A percentile compares a stretch with the other conserved stretches of the same genome.
Evolutionary conservation across 75 land plant species (phyloP).

Genomic region (Sequoiadendron giganteum): DNA sequence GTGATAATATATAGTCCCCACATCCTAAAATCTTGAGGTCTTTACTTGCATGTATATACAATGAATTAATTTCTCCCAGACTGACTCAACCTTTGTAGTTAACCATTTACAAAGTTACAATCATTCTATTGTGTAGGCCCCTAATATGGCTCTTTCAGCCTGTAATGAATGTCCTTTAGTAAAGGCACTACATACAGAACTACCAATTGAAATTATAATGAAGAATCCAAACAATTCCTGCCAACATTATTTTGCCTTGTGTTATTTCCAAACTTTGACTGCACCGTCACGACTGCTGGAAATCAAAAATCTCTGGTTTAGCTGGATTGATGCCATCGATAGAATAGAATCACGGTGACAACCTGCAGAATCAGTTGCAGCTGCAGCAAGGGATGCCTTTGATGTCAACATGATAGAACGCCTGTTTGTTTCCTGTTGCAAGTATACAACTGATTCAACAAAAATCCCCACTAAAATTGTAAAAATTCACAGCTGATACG

Average conservation of each 20-base stretch:
- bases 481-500: background rate
- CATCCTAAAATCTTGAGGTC: background rate
- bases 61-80: background rate
- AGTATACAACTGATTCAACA: background rate
- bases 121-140: background rate
- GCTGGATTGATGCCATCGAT: slow-evolving; percentile 77
- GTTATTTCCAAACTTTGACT: slow-evolving; percentile 95
- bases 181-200: background rate
- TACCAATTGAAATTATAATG: background rate
- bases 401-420: slow-evolving; percentile 42
- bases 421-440: slow-evolving; percentile 41
- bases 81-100: background rate
- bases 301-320: slow-evolving; percentile 74
- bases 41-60: background rate
- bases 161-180: slow-evolving; percentile 2
- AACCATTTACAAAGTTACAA: slow-evolving; percentile 1
- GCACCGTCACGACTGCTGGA: slow-evolving; percentile 98
- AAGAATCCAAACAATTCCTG: background rate
- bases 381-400: slow-evolving; percentile 64
- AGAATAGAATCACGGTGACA: slow-evolving; percentile 88
- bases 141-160: background rate
- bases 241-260: background rate
- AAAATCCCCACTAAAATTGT: background rate
- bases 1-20: background rate
- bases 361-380: slow-evolving; percentile 93